Base-by-base conservation (phyloP, 441 rosid species). In the Erodium moschatum region DNA sequence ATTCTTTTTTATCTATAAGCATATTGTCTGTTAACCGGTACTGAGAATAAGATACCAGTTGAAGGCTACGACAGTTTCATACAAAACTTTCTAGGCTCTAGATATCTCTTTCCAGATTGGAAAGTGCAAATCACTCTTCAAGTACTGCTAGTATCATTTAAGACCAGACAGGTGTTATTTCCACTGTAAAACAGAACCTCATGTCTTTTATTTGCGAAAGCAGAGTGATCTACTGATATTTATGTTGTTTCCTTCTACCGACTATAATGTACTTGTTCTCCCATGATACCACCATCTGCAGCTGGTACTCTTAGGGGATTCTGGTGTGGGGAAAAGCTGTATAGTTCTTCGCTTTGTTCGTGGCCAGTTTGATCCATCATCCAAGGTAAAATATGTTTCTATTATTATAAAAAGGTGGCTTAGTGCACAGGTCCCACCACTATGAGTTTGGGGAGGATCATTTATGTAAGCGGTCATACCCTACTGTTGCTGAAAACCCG, bases 251-350 rank as follows among this genome's bases (percentile, higher is more conserved):
- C 8, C 69, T 67, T 66, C 27, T n/a, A 24, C 64, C 31, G 15
- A 21, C 7, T 50, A 15, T 12, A 13, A 75, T 64, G 62, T 20
- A 20, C 3, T 67, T 79, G 63, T 76, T 15, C 8, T 77, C 73
- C 74, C 27, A 8, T 61, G 67, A 52, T 18, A 71, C 75, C 78
- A 42, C 66, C 71, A 1, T 61, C 65, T 69, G 74, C 85, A 93
- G 98, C 81, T 91, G 72, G 98, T 93, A 68, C 75, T 93, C 24
- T 82, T 93, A 80, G 98, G 98, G 73, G 97, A 93, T 75, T 93
- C 98, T 54, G 98, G 97, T 74, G 98, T 93, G 31, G 98, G 98
- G 70, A 93, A 93, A 80, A 93, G 98, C 68, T 93, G 98, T 74
- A 93, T 93, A 64, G 98, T 93, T 69, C 97, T 93, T 67, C 95